phyloP scores from a whole-genome alignment of 768 basidiomycete species.

The Coprinellus aureogranulatus region DNA sequence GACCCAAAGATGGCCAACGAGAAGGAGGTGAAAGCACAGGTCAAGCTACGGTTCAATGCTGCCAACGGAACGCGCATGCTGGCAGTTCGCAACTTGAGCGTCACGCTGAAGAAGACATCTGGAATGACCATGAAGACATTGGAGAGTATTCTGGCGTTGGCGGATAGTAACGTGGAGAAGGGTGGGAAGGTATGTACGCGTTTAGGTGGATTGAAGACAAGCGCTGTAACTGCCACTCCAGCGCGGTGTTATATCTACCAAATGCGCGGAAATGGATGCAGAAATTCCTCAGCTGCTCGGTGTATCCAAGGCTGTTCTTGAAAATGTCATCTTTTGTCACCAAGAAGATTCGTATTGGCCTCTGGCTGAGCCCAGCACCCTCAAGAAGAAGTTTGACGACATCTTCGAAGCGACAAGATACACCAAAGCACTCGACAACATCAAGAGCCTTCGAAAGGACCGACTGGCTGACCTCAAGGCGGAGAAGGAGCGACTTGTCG shows the following conservation, averaged over 20 bases:
- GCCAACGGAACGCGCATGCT: conserved; percentile 90
- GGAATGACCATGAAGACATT: conserved; percentile 96
- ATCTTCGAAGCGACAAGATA: conserved; percentile 99
- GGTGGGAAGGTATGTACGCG: conserved; percentile 78
- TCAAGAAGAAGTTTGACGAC: conserved; percentile 99
- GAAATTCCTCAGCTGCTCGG: conserved; percentile 93
- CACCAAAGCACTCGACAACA: conserved; percentile 92
- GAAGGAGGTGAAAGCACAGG: conserved; percentile 98
- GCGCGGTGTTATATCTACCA: conserved; percentile 91
- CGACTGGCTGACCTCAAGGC: conserved; percentile 87
- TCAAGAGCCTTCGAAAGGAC: conserved; percentile 88
- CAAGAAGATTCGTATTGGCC: conserved; percentile 99
- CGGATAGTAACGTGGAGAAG: conserved; percentile 58
- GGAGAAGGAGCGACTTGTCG: conserved; percentile 82
- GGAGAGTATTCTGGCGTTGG: conserved; percentile 82
- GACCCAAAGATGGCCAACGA: conserved; percentile 99
- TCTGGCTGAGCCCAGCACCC: conserved; percentile 78
- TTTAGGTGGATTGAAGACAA: too few relatives aligned
- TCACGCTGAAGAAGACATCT: conserved; percentile 85
- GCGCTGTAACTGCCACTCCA: conserved; percentile 31
- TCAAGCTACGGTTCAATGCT: conserved; percentile 89
- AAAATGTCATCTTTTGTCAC: conserved; percentile 99
- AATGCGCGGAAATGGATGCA: conserved; percentile 93
- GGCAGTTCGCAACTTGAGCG: conserved; percentile 85
- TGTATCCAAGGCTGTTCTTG: conserved; percentile 96